Percentiles rank a stretch among this genome's conserved stretches.
Evolutionary conservation across 208 protist genomes (phyloP).

Genomic region (Vickermania spadyakhi): DNA sequence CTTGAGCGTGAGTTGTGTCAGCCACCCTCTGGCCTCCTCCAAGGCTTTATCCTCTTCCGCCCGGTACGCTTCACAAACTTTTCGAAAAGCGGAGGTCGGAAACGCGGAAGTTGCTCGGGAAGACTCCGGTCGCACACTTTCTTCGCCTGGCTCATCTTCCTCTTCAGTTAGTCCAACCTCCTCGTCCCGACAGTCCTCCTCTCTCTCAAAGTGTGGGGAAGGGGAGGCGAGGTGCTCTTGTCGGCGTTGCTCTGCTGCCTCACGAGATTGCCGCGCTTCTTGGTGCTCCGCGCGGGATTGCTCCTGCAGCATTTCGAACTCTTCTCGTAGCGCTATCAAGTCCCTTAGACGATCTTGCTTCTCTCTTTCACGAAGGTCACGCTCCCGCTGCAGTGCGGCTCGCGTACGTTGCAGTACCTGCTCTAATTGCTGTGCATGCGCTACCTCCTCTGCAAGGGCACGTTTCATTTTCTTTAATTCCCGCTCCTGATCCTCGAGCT

Average conservation of each 20-base stretch:
- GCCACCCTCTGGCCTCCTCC: not conserved
- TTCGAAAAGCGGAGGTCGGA: not conserved
- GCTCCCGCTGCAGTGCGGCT: constrained; percentile 6
- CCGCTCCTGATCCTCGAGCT: constrained; percentile 7
- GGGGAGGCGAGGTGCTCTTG: not conserved
- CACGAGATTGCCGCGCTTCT: constrained; percentile 3
- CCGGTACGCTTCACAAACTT: not conserved
- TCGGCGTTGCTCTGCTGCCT: not conserved
- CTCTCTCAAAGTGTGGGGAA: too few species aligned
- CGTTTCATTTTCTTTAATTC: constrained; percentile 2
- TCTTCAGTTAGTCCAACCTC: too few species aligned
- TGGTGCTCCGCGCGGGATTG: constrained; percentile 5
- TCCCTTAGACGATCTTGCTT: not conserved
- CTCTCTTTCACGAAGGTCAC: not conserved
- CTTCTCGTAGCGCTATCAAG: not conserved
- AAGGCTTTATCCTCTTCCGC: not conserved
- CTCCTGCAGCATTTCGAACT: constrained; percentile 1
- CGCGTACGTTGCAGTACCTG: constrained; percentile 7
- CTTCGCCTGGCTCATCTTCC: too few species aligned
- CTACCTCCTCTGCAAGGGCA: not conserved
- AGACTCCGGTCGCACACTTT: not conserved
- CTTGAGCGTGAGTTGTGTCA: not conserved
- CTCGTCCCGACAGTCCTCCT: too few species aligned
- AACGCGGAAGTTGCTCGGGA: too few species aligned
- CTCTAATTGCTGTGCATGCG: not conserved